Evolutionary conservation across 2,329 filamentous ascomycete genomes (phyloP).

Genomic region (Alternaria infectoria): DNA sequence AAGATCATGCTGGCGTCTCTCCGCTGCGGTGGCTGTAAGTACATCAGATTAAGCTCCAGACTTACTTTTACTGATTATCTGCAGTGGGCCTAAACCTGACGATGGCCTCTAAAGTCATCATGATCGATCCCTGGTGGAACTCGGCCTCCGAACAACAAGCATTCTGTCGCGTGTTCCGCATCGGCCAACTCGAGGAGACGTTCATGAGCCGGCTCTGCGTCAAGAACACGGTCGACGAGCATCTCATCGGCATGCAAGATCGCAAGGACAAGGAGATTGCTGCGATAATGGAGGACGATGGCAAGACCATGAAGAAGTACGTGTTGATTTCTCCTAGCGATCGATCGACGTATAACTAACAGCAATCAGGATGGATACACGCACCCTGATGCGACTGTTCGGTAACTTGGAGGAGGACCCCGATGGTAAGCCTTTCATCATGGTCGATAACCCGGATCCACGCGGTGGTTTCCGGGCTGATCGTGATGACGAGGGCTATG

Average conservation of each 20-base stretch:
- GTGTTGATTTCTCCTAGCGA: not conserved
- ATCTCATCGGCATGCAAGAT: slow-evolving; percentile 62
- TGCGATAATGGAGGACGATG: slow-evolving; percentile 51
- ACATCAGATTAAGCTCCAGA: not conserved
- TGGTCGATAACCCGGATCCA: slow-evolving; percentile 44
- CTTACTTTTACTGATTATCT: no score
- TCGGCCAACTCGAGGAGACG: slow-evolving; percentile 68
- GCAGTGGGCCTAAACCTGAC: slow-evolving; percentile 64
- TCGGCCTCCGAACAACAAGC: slow-evolving; percentile 67
- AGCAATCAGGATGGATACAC: slow-evolving; percentile 34
- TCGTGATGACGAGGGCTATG: slow-evolving; percentile 41
- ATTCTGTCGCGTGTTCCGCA: slow-evolving; percentile 67
- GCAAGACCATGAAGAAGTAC: slow-evolving; percentile 37
- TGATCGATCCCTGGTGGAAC: slow-evolving; percentile 66
- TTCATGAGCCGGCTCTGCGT: slow-evolving; percentile 65
- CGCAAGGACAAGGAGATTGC: slow-evolving; percentile 58
- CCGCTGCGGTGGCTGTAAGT: slow-evolving; percentile 59
- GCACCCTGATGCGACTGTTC: slow-evolving; percentile 56
- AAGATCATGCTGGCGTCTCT: slow-evolving; percentile 63
- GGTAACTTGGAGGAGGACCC: slow-evolving; percentile 50
- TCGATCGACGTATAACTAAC: slow-evolving; percentile 2
- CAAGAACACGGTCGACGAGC: slow-evolving; percentile 63
- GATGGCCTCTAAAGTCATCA: slow-evolving; percentile 58
- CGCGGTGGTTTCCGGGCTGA: slow-evolving; percentile 41
- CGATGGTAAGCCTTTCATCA: slow-evolving; percentile 50